A percentile compares a stretch with the other conserved stretches of the same genome.
These are phyloP conservation scores for Ceratobasidium sp. DNA, from an alignment of 1,284 basidiomycete species.

Conservation along the genomic window DNA sequence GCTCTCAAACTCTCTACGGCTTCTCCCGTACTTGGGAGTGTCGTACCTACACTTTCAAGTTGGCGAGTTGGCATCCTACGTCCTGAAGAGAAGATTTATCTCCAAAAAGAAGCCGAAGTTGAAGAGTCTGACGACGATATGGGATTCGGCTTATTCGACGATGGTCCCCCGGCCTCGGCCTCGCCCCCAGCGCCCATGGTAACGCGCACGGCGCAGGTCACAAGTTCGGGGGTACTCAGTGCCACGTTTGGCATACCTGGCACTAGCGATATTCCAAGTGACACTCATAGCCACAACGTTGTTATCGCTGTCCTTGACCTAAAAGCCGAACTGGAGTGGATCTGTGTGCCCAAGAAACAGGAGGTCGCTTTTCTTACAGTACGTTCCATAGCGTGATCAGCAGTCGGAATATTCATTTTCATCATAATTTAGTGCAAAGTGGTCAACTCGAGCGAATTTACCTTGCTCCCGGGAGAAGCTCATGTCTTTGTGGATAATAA, in stretches of 20 bases:
- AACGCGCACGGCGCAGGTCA: slow-evolving; percentile 2
- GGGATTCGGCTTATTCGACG: slow-evolving; percentile 1
- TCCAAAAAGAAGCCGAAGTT: not conserved
- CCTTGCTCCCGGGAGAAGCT: slow-evolving; percentile 40
- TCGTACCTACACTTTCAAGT: slow-evolving; percentile 40
- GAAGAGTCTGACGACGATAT: not conserved
- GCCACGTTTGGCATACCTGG: slow-evolving; percentile 42
- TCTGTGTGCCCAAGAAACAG: not conserved
- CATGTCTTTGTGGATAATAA: slow-evolving; percentile 44
- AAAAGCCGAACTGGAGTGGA: slow-evolving; percentile 40
- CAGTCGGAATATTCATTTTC: not conserved
- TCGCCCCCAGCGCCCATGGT: not conserved
- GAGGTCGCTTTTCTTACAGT: slow-evolving; percentile 13
- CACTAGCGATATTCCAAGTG: slow-evolving; percentile 40
- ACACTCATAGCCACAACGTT: slow-evolving; percentile 42
- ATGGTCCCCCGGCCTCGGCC: not conserved
- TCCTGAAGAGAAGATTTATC: not conserved
- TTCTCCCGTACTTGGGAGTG: slow-evolving; percentile 41
- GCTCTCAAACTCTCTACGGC: slow-evolving; percentile 43
- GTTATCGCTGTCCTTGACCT: slow-evolving; percentile 42
- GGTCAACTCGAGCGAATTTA: slow-evolving; percentile 37
- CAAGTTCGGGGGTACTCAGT: slow-evolving; percentile 38
- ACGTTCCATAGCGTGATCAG: not conserved
- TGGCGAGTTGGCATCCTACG: slow-evolving; percentile 19
- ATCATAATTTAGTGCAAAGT: slow-evolving; percentile 29